Base-by-base conservation (phyloP, 257 asterid species). In the Misopates orontium region DNA sequence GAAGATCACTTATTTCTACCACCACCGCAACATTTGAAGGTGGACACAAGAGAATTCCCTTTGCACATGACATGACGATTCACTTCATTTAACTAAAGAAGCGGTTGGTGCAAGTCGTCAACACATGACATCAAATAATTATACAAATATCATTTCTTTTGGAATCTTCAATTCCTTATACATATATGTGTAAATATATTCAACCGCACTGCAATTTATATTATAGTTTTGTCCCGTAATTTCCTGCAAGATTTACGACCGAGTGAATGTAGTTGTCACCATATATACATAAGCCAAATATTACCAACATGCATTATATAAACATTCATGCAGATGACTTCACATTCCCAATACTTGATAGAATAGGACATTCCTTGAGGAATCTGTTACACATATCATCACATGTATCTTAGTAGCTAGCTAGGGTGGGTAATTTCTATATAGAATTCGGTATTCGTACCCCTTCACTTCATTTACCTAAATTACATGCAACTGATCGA, bases 131-230 rank as follows among this genome's bases (percentile, higher is more conserved):
- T 17, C 36, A 25, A 66, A 17, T 56, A 24, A 28, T 67, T 18
- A 56, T 23, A 55, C 10, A 67, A 42, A 41, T 41, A 55, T 44
- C 13, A 4, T 41, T 62, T 24, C 53, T 9, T 10, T 66, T 5
- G 54, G 53, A 44, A 39, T 66, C 54, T 53, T 53, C 40, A 20
- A 4, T 64, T 12, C 11, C 8, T 3, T 36, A 23, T 12, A 12
- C 49, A 64, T 50, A 17, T 51, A 49, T 39, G 9, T 17, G 24
- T 13, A 42, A n/a, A 7, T n/a, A n/a, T 24, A 16, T 22, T 23
- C 40, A n/a, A 25, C 18, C n/a, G 22, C n/a, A n/a, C 64, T 23
- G 45, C 57, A 67, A 7, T 67, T 22, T 67, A 52, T 54, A 40
- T 19, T 13, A 22, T 53, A 17, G 53, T 49, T 16, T 12, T 18